Evolutionary conservation across 495 filamentous ascomycete species (phyloP).

Genomic region (Neurospora sp.): DNA sequence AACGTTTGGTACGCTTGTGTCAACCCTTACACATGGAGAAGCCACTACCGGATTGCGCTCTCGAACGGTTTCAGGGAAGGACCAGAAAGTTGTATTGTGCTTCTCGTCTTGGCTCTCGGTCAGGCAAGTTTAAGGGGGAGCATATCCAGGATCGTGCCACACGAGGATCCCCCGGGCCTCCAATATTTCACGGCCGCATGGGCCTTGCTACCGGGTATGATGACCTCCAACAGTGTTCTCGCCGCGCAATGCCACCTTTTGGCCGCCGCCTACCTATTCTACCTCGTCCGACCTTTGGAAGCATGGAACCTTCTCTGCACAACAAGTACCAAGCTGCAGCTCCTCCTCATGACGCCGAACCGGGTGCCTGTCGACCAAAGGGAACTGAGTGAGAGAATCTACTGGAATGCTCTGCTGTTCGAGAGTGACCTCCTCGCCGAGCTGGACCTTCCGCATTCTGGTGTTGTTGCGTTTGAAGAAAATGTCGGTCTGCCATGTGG

Average conservation of each 20-base stretch:
- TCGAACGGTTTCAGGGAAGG: constrained; percentile 64
- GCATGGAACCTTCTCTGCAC: constrained; percentile 73
- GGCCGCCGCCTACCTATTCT: constrained; percentile 71
- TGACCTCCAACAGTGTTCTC: constrained; percentile 67
- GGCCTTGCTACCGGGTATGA: constrained; percentile 63
- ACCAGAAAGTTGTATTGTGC: constrained; percentile 72
- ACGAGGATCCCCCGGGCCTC: constrained; percentile 64
- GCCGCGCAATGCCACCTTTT: constrained; percentile 71
- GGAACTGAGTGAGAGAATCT: constrained; percentile 64
- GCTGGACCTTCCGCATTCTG: constrained; percentile 70
- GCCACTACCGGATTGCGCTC: constrained; percentile 60
- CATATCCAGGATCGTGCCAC: constrained; percentile 60
- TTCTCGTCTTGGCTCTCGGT: constrained; percentile 68
- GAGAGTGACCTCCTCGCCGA: constrained; percentile 76
- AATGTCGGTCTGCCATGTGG: constrained; percentile 65
- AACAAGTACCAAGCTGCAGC: constrained; percentile 70
- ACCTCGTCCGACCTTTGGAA: constrained; percentile 68
- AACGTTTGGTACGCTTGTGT: constrained; percentile 82
- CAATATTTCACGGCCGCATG: constrained; percentile 73
- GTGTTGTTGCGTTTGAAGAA: constrained; percentile 71
- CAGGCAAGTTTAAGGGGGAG: constrained; percentile 59
- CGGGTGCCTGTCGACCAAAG: constrained; percentile 56
- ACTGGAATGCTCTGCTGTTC: constrained; percentile 74
- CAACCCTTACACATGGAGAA: constrained; percentile 72
- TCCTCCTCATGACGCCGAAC: constrained; percentile 60